Evolutionary conservation across 2,329 filamentous ascomycete species (phyloP), one percentile per base, ranked within the genome.

Genomic region (Aspergillus clavatus): DNA sequence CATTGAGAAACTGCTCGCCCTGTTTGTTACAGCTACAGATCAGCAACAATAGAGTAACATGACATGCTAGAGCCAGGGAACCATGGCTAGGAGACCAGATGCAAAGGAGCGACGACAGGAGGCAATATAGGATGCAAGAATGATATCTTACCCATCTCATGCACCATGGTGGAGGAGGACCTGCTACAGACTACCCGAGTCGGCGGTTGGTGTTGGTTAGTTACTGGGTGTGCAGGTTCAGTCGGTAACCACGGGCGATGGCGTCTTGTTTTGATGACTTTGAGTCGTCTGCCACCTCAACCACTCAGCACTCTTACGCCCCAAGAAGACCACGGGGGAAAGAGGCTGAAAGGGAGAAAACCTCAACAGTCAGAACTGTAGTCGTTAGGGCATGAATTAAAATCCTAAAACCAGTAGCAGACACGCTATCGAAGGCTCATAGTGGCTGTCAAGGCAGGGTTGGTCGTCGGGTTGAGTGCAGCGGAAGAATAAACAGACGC

Each of bases 401-500:
- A 31, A 26, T 45, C 33, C 40, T 36, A 11, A 35, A 11, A 21
- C 38, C 46, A 46, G 36, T 44, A 48, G 43, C 43, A 46, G 39
- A 37, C 42, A 42, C 21, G 50, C 52, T 56, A 51, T 45, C 33
- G 42, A 47, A 42, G 50, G 47, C 52, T 51, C 59, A 57, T 60
- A 48, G 53, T 51, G 48, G 46, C 56, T 41, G 52, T 47, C 50
- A 45, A 50, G 43, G 33, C 29, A 41, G 45, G 33, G 45, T 50
- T 45, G 53, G 55, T 21, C 14, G 47, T 42, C 23, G 39, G 43
- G 31, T 43, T 36, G 43, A 45, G 42, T 46, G 50, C 46, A 46
- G 55, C 53, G 52, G 58, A 65, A 58, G 54, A 64, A 58, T 68
- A 68, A 68, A 68, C 65, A 68, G 65, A 68, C 57, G 58, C 44